phyloP scores from a whole-genome alignment of 352 stramenopile species.

The Globisporangium apiculatum region DNA sequence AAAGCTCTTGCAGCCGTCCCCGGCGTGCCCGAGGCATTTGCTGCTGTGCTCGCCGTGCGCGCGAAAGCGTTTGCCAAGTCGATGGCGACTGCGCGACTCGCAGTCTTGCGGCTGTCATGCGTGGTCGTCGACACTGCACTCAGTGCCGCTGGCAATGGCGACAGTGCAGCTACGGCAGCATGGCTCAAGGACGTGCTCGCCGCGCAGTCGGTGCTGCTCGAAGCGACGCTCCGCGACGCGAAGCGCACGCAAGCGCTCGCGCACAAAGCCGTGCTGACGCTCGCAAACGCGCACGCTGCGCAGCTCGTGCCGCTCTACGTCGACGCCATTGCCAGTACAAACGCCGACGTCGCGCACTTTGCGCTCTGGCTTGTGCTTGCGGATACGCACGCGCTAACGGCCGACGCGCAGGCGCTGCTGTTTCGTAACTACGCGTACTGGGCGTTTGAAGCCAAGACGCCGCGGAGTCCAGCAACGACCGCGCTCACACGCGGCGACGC shows the following conservation, averaged over 20 bases:
- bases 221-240: conserved; percentile 44
- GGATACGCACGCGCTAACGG: conserved; percentile 16
- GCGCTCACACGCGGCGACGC: conserved; percentile 15
- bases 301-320: conserved; percentile 37
- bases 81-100: conserved; percentile 44
- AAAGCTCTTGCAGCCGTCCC: conserved; percentile 25
- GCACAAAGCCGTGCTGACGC: conserved; percentile 29
- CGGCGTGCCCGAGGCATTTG: conserved; percentile 44
- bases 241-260: conserved; percentile 35
- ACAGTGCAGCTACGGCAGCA: conserved; percentile 8
- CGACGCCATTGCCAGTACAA: conserved; percentile 22
- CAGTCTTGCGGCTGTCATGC: conserved; percentile 51
- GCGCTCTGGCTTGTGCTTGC: conserved; percentile 58
- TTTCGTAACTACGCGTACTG: conserved; percentile 58
- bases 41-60: conserved; percentile 31
- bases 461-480: conserved; percentile 18
- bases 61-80: conserved; percentile 33
- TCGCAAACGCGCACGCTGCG: conserved; percentile 36
- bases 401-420: conserved; percentile 31
- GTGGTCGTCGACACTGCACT: conserved; percentile 39
- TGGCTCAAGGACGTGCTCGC: conserved; percentile 47
- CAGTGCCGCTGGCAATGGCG: not conserved
- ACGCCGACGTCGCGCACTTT: conserved; percentile 47
- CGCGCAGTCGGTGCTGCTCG: conserved; percentile 45
- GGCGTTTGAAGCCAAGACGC: conserved; percentile 72